Conservation (phyloP, 2,329 filamentous ascomycete species). For the Akanthomyces lecanii region DNA sequence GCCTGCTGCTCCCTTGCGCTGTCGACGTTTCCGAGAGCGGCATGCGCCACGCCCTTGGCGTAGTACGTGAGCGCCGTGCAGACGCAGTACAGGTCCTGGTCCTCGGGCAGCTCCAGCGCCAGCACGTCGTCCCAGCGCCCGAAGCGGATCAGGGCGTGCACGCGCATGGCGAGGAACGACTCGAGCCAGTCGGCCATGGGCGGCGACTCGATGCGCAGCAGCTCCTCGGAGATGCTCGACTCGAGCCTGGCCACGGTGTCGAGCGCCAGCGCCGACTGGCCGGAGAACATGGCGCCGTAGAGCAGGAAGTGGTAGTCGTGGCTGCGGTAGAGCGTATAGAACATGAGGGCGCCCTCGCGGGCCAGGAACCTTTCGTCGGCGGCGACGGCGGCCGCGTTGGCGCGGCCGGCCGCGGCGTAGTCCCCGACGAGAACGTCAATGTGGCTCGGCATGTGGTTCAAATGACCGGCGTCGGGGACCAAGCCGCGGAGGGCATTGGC, state of each 20-base stretch:
- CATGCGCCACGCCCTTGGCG: conserved; percentile 62
- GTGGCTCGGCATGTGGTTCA: conserved; percentile 74
- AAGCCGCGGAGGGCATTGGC: conserved; percentile 58
- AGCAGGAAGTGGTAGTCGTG: conserved; percentile 73
- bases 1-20: conserved; percentile 50
- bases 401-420: conserved; percentile 61
- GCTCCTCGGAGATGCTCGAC: conserved; percentile 54
- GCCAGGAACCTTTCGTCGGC: conserved; percentile 65
- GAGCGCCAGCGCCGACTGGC: conserved; percentile 57
- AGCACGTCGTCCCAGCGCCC: conserved; percentile 67
- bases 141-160: conserved; percentile 70
- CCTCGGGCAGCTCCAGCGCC: conserved; percentile 49
- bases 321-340: conserved; percentile 72
- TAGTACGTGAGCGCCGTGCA: conserved; percentile 67
- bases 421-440: conserved; percentile 70
- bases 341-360: conserved; percentile 58
- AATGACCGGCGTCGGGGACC: conserved; percentile 61
- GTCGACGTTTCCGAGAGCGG: conserved; percentile 50
- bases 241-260: conserved; percentile 59
- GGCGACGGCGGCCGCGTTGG: conserved; percentile 61
- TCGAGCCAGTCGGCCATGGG: conserved; percentile 80
- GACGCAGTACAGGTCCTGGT: conserved; percentile 60
- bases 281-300: conserved; percentile 75
- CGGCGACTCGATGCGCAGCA: conserved; percentile 61
- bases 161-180: conserved; percentile 61